Evolutionary conservation across 371 early-diverging fungal species (phyloP).

Genomic region (Parasitella parasitica): DNA sequence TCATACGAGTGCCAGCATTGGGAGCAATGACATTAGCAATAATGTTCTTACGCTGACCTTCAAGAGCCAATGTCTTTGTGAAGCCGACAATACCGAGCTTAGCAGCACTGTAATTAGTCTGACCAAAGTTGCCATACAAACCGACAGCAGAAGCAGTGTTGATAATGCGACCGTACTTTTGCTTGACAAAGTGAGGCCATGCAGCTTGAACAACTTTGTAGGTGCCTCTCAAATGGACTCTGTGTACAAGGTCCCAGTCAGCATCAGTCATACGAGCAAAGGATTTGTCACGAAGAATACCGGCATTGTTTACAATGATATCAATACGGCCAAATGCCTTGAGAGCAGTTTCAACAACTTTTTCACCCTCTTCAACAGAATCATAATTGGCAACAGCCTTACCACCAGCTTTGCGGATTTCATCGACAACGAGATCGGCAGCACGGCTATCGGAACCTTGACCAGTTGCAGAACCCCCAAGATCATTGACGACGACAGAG

Average conservation of each 20-base stretch:
- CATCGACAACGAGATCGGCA: slow-evolving; percentile 95
- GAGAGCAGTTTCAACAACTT: slow-evolving; percentile 95
- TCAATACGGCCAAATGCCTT: slow-evolving; percentile 95
- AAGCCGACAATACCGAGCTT: slow-evolving; percentile 94
- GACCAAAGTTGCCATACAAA: slow-evolving; percentile 98
- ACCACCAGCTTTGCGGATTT: slow-evolving; percentile 91
- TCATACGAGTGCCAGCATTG: slow-evolving; percentile 97
- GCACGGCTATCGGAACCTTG: slow-evolving; percentile 74
- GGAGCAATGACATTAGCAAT: slow-evolving; percentile 94
- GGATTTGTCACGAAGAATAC: slow-evolving; percentile 94
- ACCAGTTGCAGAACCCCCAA: slow-evolving; percentile 64
- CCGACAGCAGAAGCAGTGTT: slow-evolving; percentile 95
- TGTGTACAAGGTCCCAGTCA: slow-evolving; percentile 94
- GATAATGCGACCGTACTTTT: slow-evolving; percentile 90
- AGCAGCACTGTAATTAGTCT: slow-evolving; percentile 95
- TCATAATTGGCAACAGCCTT: slow-evolving; percentile 98
- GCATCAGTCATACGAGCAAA: slow-evolving; percentile 94
- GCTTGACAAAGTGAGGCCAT: slow-evolving; percentile 94
- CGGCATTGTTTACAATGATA: slow-evolving; percentile 97
- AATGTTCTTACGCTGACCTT: slow-evolving; percentile 93
- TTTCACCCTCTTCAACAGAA: slow-evolving; percentile 95
- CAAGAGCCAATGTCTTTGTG: slow-evolving; percentile 88
- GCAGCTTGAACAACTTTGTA: slow-evolving; percentile 96
- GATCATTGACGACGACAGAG: slow-evolving; percentile 89
- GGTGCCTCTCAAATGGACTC: slow-evolving; percentile 92